Conservation (phyloP, 257 asterid genomes). For the Paraleonurus japonicus region DNA sequence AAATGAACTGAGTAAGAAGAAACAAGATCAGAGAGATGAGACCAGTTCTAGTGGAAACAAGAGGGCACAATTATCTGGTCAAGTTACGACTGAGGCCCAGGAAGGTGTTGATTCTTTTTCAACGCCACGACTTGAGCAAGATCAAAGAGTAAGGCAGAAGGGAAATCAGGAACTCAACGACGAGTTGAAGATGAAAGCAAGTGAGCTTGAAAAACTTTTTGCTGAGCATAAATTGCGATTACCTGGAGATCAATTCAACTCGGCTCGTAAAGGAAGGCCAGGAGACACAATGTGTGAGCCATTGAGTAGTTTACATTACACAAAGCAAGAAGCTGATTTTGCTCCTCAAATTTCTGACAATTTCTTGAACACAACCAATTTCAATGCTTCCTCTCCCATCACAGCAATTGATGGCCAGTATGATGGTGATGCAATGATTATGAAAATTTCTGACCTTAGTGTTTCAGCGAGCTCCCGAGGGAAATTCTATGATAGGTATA, state of each 20-base stretch:
- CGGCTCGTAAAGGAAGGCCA: constrained; percentile 30
- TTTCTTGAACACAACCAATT: constrained; percentile 38
- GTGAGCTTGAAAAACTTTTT: constrained; percentile 89
- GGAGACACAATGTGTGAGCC: constrained; percentile 41
- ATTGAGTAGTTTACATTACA: constrained; percentile 35
- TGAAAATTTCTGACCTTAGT: constrained; percentile 54
- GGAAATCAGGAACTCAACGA: constrained; percentile 83
- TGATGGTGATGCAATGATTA: constrained; percentile 40
- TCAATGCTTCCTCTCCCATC: constrained; percentile 26
- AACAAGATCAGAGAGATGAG: too few relatives aligned
- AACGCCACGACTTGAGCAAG: constrained; percentile 55
- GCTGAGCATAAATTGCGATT: constrained; percentile 70
- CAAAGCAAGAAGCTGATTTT: constrained; percentile 38
- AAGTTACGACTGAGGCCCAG: constrained; percentile 41
- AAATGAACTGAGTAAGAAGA: constrained; percentile 45
- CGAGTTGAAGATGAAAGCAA: constrained; percentile 85
- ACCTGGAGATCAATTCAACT: constrained; percentile 67
- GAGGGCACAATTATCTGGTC: constrained; percentile 36
- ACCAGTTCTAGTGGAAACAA: too few relatives aligned
- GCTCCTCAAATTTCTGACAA: constrained; percentile 37
- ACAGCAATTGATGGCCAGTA: constrained; percentile 42
- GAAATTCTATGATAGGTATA: constrained; percentile 62
- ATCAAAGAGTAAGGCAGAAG: constrained; percentile 66
- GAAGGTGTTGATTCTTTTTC: constrained; percentile 45
- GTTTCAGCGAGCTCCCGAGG: constrained; percentile 76